Evolutionary conservation across 192 early-diverging fungal species (phyloP).

Genomic region (Gigaspora rosea): DNA sequence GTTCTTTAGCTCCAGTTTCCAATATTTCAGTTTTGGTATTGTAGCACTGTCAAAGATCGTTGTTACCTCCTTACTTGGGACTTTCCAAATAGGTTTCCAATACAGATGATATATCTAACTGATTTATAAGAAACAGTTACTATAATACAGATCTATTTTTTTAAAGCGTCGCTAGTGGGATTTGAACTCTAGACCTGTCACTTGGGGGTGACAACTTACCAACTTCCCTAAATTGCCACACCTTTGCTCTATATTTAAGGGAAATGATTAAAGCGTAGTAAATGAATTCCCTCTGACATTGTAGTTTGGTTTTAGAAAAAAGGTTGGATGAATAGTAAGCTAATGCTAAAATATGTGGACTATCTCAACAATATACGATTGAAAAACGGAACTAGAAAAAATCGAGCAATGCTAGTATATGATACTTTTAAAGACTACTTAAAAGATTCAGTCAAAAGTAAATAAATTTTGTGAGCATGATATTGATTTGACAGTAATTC

Average conservation of each 20-base stretch:
- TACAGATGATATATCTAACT: too few species aligned
- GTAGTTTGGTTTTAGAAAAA: neutral
- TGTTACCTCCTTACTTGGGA: neutral
- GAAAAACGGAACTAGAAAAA: neutral
- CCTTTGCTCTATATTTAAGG: neutral
- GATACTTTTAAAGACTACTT: neutral
- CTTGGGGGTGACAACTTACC: too few species aligned
- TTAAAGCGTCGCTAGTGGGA: too few species aligned
- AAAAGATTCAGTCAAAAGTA: neutral
- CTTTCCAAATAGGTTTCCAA: too few species aligned
- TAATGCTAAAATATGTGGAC: neutral
- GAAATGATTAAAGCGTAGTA: neutral
- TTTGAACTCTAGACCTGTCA: too few species aligned
- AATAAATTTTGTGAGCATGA: neutral
- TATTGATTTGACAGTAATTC: neutral
- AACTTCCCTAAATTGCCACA: too few species aligned
- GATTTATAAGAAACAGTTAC: too few species aligned
- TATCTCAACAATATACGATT: neutral
- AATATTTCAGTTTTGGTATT: constrained; percentile 4
- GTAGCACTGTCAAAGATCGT: neutral
- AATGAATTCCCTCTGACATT: neutral
- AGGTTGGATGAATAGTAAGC: neutral
- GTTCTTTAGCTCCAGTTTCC: too few species aligned
- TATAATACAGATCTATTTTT: too few species aligned
- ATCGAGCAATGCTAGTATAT: neutral